Conservation (phyloP, 495 filamentous ascomycete species). For the Sporormia fimetaria region DNA sequence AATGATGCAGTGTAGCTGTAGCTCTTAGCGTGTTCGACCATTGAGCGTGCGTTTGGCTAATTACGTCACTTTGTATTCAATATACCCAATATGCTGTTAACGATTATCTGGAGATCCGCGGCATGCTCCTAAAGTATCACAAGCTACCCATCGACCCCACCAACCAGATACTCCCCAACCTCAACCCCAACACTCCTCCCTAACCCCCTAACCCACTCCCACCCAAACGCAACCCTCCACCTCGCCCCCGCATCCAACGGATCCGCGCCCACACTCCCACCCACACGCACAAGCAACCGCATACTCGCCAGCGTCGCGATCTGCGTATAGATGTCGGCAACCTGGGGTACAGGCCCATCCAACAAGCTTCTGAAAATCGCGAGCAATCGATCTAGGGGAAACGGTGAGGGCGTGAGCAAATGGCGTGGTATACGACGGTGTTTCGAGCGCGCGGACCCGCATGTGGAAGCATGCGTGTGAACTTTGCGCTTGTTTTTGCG, state of each 20-base stretch:
- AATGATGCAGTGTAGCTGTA: slow-evolving; percentile 87
- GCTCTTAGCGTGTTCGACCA: slow-evolving; percentile 31
- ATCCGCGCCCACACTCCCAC: slow-evolving; percentile 41
- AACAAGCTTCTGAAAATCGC: slow-evolving; percentile 77
- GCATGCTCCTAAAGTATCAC: too few relatives aligned
- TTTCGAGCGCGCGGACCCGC: slow-evolving; percentile 28
- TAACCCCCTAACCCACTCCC: slow-evolving; percentile 56
- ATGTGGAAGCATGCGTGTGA: not conserved
- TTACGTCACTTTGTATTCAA: too few relatives aligned
- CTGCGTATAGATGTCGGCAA: slow-evolving; percentile 40
- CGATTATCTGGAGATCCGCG: too few relatives aligned
- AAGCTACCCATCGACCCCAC: slow-evolving; percentile 19
- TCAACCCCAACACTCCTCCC: slow-evolving; percentile 61
- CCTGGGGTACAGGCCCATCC: slow-evolving; percentile 48
- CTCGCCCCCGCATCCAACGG: slow-evolving; percentile 52
- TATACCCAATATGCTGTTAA: too few relatives aligned
- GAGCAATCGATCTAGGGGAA: slow-evolving; percentile 74
- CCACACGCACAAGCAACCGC: slow-evolving; percentile 54
- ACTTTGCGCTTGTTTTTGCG: slow-evolving; percentile 37
- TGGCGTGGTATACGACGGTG: slow-evolving; percentile 47
- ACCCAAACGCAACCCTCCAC: slow-evolving; percentile 65
- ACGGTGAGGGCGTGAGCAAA: slow-evolving; percentile 64
- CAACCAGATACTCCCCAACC: slow-evolving; percentile 58
- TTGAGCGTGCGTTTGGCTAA: too few relatives aligned
- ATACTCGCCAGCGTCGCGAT: slow-evolving; percentile 73